phyloP scores from a whole-genome alignment of 768 basidiomycete genomes.

The Rhodotorula toruloides region DNA sequence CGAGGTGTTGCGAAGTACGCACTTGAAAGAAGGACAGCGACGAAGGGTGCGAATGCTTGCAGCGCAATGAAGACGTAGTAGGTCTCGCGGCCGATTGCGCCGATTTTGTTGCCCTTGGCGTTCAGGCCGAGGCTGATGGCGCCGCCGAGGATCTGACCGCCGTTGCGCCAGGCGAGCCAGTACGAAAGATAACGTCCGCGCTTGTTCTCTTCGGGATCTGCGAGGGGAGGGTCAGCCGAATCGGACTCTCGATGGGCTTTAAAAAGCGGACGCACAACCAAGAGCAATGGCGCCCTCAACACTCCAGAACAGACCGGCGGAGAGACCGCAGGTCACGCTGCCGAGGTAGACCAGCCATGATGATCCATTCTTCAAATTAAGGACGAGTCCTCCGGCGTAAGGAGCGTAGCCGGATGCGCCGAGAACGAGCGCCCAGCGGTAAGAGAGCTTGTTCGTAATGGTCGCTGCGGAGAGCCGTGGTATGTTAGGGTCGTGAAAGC shows the following conservation, averaged over 20 bases:
- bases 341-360: constrained; percentile 44
- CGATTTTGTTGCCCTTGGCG: constrained; percentile 22
- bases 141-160: constrained; percentile 44
- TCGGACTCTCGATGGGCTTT: neutral
- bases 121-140: constrained; percentile 44
- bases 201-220: constrained; percentile 11
- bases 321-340: constrained; percentile 40
- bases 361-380: constrained; percentile 39
- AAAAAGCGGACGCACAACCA: constrained; percentile 38
- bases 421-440: constrained; percentile 19
- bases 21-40: constrained; percentile 9
- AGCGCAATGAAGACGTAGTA: constrained; percentile 33
- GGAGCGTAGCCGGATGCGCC: constrained; percentile 22
- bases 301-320: constrained; percentile 34
- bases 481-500: neutral
- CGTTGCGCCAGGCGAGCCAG: constrained; percentile 41
- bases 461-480: neutral
- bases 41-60: constrained; percentile 8
- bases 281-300: constrained; percentile 44
- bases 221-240: neutral
- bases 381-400: constrained; percentile 43
- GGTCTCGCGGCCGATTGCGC: neutral
- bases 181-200: constrained; percentile 30
- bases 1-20: neutral
- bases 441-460: constrained; percentile 2